Base-by-base conservation (phyloP, 1,284 basidiomycete genomes). In the Calocybe gambosa region DNA sequence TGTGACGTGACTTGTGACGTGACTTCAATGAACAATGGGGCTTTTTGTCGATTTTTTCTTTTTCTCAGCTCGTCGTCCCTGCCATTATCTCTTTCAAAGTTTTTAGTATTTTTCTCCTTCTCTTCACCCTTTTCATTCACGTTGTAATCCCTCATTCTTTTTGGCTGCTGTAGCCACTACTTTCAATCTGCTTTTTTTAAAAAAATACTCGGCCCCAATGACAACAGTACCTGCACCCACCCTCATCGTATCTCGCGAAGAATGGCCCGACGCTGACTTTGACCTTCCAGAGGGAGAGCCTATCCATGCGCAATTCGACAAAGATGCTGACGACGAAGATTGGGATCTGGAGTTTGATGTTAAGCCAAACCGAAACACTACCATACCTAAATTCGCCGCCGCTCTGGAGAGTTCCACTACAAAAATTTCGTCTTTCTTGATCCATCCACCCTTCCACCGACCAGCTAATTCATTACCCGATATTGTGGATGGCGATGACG, bases 181-280 rank as follows among this genome's bases (percentile, higher is more conserved):
- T 49, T 46, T 50, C 47, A 39, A 53, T 26, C 8, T 42, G 28
- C 35, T 38, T 12, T 23, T 26, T 21, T 50, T 46, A 54, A 50
- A 34, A 36, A 33, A 39, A 26, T 39, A 33, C 46, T 37, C 26
- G 36, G 39, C 19, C 16, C 33, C 39, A 53, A 83, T 83, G 81
- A 64, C 73, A 51, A 68, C 80, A 43, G 70, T 82, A 39, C 79
- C 77, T 39, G 77, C 81, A 13, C 82, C 79, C 19, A 68, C 74
- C 42, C 67, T 74, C 56, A 63, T 69, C 40, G 59, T 72, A 35
- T 61, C 73, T 38, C 75, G 75, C 47, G 86, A 89, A 66, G 85
- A 89, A 69, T 88, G 86, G 86, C 73, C 76, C 43, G 86, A 90
- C 63, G 82, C 84, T 50, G 87, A 90, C 66, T 89, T 90, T 59